Evolutionary conservation across 129 eudicot genomes (phyloP).

Genomic region (Flaveria sonorensis): DNA sequence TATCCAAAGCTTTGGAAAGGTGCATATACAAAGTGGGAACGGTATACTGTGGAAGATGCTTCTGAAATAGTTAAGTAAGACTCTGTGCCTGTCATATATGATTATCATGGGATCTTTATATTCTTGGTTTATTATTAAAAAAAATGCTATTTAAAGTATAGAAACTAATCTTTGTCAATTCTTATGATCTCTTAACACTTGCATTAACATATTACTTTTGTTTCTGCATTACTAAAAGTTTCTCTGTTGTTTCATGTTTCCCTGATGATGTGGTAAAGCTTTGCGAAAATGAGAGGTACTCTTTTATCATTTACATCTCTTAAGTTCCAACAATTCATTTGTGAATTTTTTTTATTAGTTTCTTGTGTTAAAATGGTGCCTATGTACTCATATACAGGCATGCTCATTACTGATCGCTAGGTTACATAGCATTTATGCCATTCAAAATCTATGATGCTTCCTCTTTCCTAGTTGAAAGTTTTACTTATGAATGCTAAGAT

Average conservation of each 20-base stretch:
- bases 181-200: background rate
- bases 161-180: background rate
- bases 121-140: background rate
- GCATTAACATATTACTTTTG: slow-evolving; percentile 9
- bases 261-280: slow-evolving; percentile 51
- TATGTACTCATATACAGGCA: background rate
- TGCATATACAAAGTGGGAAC: slow-evolving; percentile 91
- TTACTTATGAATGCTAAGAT: slow-evolving; percentile 8
- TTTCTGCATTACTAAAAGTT: slow-evolving; percentile 26
- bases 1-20: slow-evolving; percentile 96
- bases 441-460: background rate
- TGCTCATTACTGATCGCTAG: background rate
- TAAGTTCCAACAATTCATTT: slow-evolving; percentile 21
- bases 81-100: background rate
- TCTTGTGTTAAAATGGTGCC: background rate
- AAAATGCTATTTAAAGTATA: background rate
- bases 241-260: slow-evolving; percentile 42
- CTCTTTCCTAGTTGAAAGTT: slow-evolving; percentile 12
- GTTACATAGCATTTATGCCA: slow-evolving; percentile 5
- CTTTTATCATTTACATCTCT: slow-evolving; percentile 20
- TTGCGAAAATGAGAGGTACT: slow-evolving; percentile 81
- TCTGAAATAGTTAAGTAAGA: slow-evolving; percentile 88
- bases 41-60: slow-evolving; percentile 92
- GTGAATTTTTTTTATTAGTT: background rate
- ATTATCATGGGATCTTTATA: background rate